Conservation (phyloP, 139 green algal species). For the Choricystis sp. region DNA sequence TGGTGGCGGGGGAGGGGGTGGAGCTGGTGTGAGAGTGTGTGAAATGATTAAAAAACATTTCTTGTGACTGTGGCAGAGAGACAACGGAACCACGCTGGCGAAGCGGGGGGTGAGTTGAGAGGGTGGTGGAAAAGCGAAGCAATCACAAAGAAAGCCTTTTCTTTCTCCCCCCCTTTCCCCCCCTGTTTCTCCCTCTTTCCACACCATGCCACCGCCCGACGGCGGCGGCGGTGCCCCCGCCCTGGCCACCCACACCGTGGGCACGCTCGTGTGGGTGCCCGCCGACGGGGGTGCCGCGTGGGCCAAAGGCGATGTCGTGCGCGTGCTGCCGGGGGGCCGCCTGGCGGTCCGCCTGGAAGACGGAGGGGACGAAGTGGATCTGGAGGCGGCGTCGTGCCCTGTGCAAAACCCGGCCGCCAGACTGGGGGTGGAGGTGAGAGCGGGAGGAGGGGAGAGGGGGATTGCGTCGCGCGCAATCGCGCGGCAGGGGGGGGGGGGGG, state of each 20-base stretch:
- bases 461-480: no score
- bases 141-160: neutral
- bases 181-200: neutral
- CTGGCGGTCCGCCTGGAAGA: slow-evolving; percentile 35
- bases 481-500: no score
- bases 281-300: slow-evolving; percentile 41
- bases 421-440: slow-evolving; percentile 57
- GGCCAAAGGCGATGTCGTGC: slow-evolving; percentile 58
- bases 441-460: no score
- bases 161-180: neutral
- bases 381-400: slow-evolving; percentile 46
- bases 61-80: neutral
- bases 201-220: neutral
- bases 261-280: slow-evolving; percentile 52
- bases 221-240: neutral
- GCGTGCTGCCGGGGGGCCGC: slow-evolving; percentile 18
- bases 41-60: neutral
- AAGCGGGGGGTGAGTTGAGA: no score
- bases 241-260: slow-evolving; percentile 39
- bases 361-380: slow-evolving; percentile 18
- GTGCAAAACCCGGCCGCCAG: slow-evolving; percentile 57
- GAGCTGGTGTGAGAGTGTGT: slow-evolving; percentile 21
- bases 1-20: slow-evolving; percentile 24
- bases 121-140: neutral
- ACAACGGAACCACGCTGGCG: no score